Evolutionary conservation across 768 basidiomycete genomes (phyloP).

Genomic region (Solioccasus polychromus): DNA sequence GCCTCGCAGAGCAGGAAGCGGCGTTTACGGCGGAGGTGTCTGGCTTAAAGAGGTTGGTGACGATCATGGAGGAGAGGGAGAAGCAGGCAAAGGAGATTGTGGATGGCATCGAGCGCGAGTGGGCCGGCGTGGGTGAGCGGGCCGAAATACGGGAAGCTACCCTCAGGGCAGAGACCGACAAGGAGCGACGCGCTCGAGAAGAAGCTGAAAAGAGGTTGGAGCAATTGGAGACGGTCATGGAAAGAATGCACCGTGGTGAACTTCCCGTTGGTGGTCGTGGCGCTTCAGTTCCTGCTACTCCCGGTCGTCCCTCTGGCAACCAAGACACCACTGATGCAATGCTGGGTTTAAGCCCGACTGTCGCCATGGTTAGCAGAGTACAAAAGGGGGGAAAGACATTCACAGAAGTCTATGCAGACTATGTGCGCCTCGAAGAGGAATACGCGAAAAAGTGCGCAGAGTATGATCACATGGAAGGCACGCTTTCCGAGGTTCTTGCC

Average conservation of each 20-base stretch:
- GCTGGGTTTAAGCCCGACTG: conserved; percentile 80
- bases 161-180: conserved; percentile 68
- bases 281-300: conserved; percentile 33
- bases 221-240: conserved; percentile 70
- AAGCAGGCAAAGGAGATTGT: conserved; percentile 81
- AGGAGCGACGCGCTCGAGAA: conserved; percentile 66
- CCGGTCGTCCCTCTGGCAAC: conserved; percentile 43
- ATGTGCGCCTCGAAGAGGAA: conserved; percentile 82
- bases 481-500: conserved; percentile 73
- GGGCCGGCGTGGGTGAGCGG: conserved; percentile 69
- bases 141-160: conserved; percentile 64
- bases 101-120: conserved; percentile 78
- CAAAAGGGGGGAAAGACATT: conserved; percentile 87
- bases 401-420: conserved; percentile 92
- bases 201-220: conserved; percentile 68
- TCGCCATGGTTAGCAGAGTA: conserved; percentile 77
- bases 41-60: conserved; percentile 69
- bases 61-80: conserved; percentile 86
- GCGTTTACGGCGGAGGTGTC: conserved; percentile 77
- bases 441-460: conserved; percentile 75
- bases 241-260: conserved; percentile 70
- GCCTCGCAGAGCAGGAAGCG: conserved; percentile 82
- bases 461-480: conserved; percentile 80
- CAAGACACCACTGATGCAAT: conserved; percentile 49
- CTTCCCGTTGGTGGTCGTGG: conserved; percentile 53